phyloP scores from a whole-genome alignment of 2,329 filamentous ascomycete species.

The Penicillium oxalicum region DNA sequence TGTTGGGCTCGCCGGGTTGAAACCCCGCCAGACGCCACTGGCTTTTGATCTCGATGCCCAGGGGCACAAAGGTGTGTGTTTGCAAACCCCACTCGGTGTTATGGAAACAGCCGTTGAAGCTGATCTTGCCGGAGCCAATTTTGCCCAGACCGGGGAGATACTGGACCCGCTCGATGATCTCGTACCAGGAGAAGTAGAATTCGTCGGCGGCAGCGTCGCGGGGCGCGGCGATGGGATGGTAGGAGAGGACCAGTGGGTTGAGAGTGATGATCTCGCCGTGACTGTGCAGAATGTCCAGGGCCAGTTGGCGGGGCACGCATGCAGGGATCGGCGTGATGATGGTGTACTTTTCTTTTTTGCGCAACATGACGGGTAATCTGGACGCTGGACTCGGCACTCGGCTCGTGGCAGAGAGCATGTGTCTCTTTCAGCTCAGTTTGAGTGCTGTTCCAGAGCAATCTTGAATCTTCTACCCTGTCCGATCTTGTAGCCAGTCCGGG shows the following conservation, averaged over 20 bases:
- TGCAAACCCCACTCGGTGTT: slow-evolving; percentile 66
- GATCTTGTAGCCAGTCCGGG: too few relatives aligned
- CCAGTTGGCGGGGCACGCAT: slow-evolving; percentile 61
- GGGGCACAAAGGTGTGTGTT: slow-evolving; percentile 77
- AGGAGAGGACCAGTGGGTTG: slow-evolving; percentile 73
- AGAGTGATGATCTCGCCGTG: slow-evolving; percentile 81
- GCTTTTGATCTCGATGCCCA: slow-evolving; percentile 71
- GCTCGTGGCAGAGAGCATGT: background rate
- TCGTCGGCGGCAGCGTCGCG: slow-evolving; percentile 64
- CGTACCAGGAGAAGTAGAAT: slow-evolving; percentile 68
- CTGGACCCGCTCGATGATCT: slow-evolving; percentile 67
- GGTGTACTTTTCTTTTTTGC: slow-evolving; percentile 41
- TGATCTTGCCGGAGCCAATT: slow-evolving; percentile 59
- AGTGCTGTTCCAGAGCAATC: too few relatives aligned
- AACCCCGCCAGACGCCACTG: slow-evolving; percentile 72
- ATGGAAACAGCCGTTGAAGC: slow-evolving; percentile 75
- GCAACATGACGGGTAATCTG: slow-evolving; percentile 10
- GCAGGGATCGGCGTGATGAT: slow-evolving; percentile 71
- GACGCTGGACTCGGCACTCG: too few relatives aligned
- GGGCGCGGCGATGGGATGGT: slow-evolving; percentile 63
- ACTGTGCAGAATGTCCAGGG: slow-evolving; percentile 68
- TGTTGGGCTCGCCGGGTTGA: slow-evolving; percentile 62
- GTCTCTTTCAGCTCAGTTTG: too few relatives aligned
- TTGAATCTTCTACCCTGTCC: too few relatives aligned
- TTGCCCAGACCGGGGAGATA: slow-evolving; percentile 60